Base-by-base conservation (phyloP, 352 stramenopile genomes). In the Plasmopara halstedii region DNA sequence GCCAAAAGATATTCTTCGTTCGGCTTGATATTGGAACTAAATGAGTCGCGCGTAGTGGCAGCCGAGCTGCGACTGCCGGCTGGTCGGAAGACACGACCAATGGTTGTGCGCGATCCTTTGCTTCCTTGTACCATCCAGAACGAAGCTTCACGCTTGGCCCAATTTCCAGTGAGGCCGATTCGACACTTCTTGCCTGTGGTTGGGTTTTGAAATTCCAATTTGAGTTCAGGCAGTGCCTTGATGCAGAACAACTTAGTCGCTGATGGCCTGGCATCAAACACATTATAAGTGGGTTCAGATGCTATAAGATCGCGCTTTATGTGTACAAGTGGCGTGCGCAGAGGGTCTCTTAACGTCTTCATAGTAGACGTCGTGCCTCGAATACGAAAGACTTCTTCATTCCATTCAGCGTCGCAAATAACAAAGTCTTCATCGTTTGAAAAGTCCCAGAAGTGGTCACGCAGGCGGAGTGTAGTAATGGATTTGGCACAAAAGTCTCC, bases 241-340 rank as follows among this genome's bases (percentile, higher is more conserved):
- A 73, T 69, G 42, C 51, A 54, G 42, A 73, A 65, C 2, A 73
- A 33, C 26, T 62, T 58, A 34, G 56, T 22, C 17, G 56, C 56
- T 17, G 56, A 60, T 8, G 42, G 23, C 22, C 64, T 65, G 29
- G 59, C 64, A 29, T 61, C 45, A 29, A 57, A 70, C 0, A 68
- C 60, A 48, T 68, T 73, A 41, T 65, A 70, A 1, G 59, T 70
- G 21, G 64, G 59, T n/a, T 57, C 53, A 18, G 53, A 50, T 29
- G 50, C 52, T 46, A 67, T 60, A 18, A 65, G 46, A 23, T 70
- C 59, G 39, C 60, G 64, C 42, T 67, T 67, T 37, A 73, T 64
- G 48, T 73, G 64, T 35, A 63, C 64, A 15, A 73, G 44, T 22
- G 64, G 59, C 31, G 43, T 43, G 10, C 60, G 46, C 25, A 54